These are phyloP conservation scores for Panaeolus cyanescens DNA, from an alignment of 768 basidiomycete genomes.

Conservation along the genomic window DNA sequence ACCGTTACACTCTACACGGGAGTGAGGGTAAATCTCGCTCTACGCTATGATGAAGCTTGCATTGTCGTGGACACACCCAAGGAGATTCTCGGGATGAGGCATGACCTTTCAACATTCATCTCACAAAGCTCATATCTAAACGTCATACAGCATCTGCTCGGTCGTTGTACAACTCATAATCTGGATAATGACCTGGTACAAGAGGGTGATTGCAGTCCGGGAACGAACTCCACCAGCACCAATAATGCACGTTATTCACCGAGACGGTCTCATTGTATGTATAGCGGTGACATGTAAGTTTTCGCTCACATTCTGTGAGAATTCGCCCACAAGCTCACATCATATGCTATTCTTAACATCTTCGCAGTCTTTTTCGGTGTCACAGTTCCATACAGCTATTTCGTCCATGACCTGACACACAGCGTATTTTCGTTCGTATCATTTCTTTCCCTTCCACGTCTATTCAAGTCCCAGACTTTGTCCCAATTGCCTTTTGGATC, in stretches of 20 bases:
- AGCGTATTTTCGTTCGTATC: constrained; percentile 12
- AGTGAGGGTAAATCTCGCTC: not conserved
- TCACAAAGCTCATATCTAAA: not conserved
- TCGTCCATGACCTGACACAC: constrained; percentile 11
- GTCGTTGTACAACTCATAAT: constrained; percentile 10
- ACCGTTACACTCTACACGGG: constrained; percentile 3
- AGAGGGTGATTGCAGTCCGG: constrained; percentile 1
- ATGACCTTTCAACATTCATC: not conserved
- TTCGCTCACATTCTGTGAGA: not conserved
- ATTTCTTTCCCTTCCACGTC: not conserved
- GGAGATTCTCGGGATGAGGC: constrained; percentile 5
- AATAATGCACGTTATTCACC: constrained; percentile 10
- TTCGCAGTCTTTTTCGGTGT: constrained; percentile 6
- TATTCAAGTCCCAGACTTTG: not conserved
- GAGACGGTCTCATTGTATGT: constrained; percentile 10
- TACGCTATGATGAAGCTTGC: constrained; percentile 11
- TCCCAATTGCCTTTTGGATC: not conserved
- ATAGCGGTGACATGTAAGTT: constrained; percentile 10
- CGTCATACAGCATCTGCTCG: constrained; percentile 7
- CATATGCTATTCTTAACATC: constrained; percentile 6
- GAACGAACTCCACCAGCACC: constrained; percentile 2
- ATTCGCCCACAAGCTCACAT: not conserved
- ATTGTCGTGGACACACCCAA: constrained; percentile 7
- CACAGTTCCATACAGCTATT: constrained; percentile 1
- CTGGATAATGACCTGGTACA: constrained; percentile 15